These are phyloP conservation scores for Yamadazyma oceani DNA, from an alignment of 1,139 yeast genomes.

Conservation along the genomic window DNA sequence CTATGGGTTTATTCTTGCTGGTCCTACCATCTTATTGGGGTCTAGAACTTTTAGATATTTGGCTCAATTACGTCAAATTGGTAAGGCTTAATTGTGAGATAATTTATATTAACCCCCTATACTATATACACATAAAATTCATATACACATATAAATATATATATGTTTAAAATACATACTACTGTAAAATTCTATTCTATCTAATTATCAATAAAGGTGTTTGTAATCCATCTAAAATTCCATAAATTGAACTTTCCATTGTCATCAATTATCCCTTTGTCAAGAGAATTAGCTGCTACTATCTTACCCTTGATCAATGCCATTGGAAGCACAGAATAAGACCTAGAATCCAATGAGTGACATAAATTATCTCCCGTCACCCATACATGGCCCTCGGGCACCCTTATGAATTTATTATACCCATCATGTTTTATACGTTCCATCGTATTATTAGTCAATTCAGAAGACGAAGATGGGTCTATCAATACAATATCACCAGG, in stretches of 20 bases:
- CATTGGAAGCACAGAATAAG: slow-evolving; percentile 86
- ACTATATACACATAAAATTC: neutral
- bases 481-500: slow-evolving; percentile 84
- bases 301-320: slow-evolving; percentile 86
- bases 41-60: slow-evolving; percentile 52
- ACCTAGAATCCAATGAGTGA: slow-evolving; percentile 86
- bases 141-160: neutral
- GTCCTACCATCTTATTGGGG: slow-evolving; percentile 67
- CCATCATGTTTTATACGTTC: slow-evolving; percentile 40
- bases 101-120: no score
- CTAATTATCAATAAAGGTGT: slow-evolving; percentile 31
- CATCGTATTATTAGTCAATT: slow-evolving; percentile 41
- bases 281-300: slow-evolving; percentile 59
- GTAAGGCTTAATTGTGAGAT: slow-evolving; percentile 21
- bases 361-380: slow-evolving; percentile 91
- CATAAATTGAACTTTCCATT: slow-evolving; percentile 40
- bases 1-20: slow-evolving; percentile 49
- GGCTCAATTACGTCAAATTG: slow-evolving; percentile 34
- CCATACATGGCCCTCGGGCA: slow-evolving; percentile 95
- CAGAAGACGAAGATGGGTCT: slow-evolving; percentile 72
- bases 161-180: no score
- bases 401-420: slow-evolving; percentile 58
- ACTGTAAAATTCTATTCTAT: no score
- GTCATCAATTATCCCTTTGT: slow-evolving; percentile 29
- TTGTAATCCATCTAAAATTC: slow-evolving; percentile 56